Percentiles rank a stretch among this genome's conserved stretches.
Evolutionary conservation across 805 yeast species (phyloP).

Genomic region (Pachysolen tannophilus): DNA sequence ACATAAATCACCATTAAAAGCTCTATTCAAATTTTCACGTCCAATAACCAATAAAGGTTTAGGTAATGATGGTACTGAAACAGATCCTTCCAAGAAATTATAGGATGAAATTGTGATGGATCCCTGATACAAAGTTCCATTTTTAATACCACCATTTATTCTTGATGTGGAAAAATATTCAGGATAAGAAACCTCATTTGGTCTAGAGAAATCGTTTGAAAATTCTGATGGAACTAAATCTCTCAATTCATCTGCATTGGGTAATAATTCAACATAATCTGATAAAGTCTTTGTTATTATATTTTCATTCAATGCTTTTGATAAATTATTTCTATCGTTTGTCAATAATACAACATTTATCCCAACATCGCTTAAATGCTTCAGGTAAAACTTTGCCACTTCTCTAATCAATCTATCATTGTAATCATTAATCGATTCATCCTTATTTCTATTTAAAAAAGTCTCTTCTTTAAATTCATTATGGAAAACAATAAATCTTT

Average conservation of each 20-base stretch:
- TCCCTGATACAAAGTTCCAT: conserved; percentile 86
- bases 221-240: conserved; percentile 66
- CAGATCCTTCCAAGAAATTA: conserved; percentile 82
- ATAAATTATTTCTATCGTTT: conserved; percentile 66
- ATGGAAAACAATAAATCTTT: conserved; percentile 85
- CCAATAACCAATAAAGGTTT: conserved; percentile 82
- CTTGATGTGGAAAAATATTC: conserved; percentile 77
- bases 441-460: conserved; percentile 48
- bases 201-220: conserved; percentile 25
- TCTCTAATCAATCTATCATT: conserved; percentile 86
- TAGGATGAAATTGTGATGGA: conserved; percentile 71
- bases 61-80: conserved; percentile 62
- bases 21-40: conserved; percentile 76
- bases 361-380: conserved; percentile 43
- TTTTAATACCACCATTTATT: conserved; percentile 83
- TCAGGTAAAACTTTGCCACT: conserved; percentile 61
- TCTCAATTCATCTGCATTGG: conserved; percentile 64
- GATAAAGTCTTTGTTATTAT: conserved; percentile 46
- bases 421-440: conserved; percentile 79
- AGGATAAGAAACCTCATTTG: conserved; percentile 52
- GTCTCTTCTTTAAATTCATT: conserved; percentile 82
- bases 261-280: conserved; percentile 66
- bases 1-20: conserved; percentile 87
- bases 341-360: conserved; percentile 55
- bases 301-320: conserved; percentile 46